These are phyloP conservation scores for Strobilomyces dryophilus DNA, from an alignment of 768 basidiomycete species.

Conservation along the genomic window DNA sequence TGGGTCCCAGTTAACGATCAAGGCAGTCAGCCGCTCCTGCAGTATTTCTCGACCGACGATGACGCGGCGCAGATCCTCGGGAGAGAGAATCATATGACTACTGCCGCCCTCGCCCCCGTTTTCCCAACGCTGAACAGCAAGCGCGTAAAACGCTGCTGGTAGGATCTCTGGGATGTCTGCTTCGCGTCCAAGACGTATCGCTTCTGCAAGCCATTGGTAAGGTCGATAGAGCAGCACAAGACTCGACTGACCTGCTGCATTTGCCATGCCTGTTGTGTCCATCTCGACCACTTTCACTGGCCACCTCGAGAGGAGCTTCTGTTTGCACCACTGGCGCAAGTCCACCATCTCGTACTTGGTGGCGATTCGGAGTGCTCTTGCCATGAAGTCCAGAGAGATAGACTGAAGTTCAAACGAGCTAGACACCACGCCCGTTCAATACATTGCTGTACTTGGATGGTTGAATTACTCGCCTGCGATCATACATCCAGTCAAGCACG, in stretches of 20 bases:
- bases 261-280: conserved; percentile 25
- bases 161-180: conserved; percentile 34
- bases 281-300: conserved; percentile 26
- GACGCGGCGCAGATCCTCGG: conserved; percentile 28
- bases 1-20: conserved; percentile 9
- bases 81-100: conserved; percentile 27
- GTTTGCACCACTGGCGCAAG: conserved; percentile 25
- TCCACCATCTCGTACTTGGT: conserved; percentile 35
- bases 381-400: conserved; percentile 23
- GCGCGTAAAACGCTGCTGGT: conserved; percentile 39
- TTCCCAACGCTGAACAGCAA: conserved; percentile 31
- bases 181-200: conserved; percentile 33
- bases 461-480: conserved; percentile 25
- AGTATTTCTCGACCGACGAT: conserved; percentile 23
- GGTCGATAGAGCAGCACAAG: neutral
- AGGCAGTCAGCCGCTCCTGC: no score
- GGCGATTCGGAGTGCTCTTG: conserved; percentile 29
- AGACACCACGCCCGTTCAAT: neutral
- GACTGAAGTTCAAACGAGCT: conserved; percentile 24
- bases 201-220: conserved; percentile 21
- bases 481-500: conserved; percentile 32
- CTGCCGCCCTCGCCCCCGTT: conserved; percentile 25
- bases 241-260: conserved; percentile 28
- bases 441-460: neutral
- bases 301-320: conserved; percentile 27